Evolutionary conservation across 2,329 filamentous ascomycete species (phyloP), one percentile per base, ranked within the genome.

Genomic region (Apiospora saccharicola): DNA sequence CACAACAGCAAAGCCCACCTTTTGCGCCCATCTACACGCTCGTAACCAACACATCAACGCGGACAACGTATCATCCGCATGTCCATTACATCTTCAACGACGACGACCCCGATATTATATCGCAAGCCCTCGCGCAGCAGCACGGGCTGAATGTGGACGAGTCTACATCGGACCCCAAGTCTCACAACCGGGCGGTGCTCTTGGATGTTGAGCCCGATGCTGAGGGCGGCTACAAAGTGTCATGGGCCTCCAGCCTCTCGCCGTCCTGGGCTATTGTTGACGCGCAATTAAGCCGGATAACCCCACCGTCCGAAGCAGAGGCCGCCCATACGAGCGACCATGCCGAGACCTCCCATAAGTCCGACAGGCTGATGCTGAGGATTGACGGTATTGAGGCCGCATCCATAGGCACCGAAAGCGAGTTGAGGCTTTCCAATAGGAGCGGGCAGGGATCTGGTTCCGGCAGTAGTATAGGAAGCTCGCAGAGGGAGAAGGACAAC

Each of bases 81-180:
- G 91, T 98, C 1, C 94, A 96, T 84, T 98, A 98, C 84, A 89
- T 98, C 79, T 98, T 99, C 85, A 90, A 90, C 77, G 95, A 98
- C 82, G 96, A 98, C 82, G 95, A 98, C 79, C 89, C 91, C 1
- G 93, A 95, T 67, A 85, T 93, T 64, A 86, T 97, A 49, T 93
- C 93, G 1, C 87, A 90, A 49, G 91, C 93, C 1, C 91, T 81
- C 82, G 89, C 80, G 71, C 84, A 84, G 72, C 83, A 85, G 70
- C 84, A 84, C 72, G 80, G 84, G 71, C 71, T 75, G 34, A 72
- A 81, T 77, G 79, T 78, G 74, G 80, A 74, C 75, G 81, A 72
- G 73, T 72, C 76, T 43, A 69, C 77, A 67, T 74, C 78, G 72
- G 78, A 79, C 70, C 75, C 79, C 67, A 72, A 77, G 30, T 72